phyloP scores from a whole-genome alignment of 305 asterid species.

The Striga hermonthica region DNA sequence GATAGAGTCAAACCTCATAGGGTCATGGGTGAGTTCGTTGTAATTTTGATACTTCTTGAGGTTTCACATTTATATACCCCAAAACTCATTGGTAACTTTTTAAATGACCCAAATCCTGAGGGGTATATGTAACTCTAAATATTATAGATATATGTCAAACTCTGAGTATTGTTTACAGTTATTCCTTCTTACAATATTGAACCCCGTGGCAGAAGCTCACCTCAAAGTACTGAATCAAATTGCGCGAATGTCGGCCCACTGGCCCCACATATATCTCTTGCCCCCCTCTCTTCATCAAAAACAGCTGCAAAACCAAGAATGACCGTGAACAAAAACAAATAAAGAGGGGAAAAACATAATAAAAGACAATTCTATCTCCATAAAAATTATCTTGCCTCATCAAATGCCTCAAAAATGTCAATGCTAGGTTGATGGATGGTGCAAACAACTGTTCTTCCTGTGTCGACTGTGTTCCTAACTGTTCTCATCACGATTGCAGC shows the following conservation, averaged over 20 bases:
- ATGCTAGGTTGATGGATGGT: slow-evolving; percentile 40
- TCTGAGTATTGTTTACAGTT: no score
- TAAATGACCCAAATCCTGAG: no score
- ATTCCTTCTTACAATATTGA: no score
- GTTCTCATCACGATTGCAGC: slow-evolving; percentile 39
- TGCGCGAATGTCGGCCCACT: slow-evolving; percentile 43
- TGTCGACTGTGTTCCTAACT: slow-evolving; percentile 33
- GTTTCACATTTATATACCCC: no score
- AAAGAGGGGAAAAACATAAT: neutral
- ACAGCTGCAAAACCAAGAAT: slow-evolving; percentile 25
- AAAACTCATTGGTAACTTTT: no score
- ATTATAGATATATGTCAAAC: no score
- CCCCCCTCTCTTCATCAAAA: slow-evolving; percentile 48
- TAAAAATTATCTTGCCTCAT: slow-evolving; percentile 26
- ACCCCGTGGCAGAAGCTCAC: slow-evolving; percentile 5
- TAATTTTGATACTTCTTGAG: no score
- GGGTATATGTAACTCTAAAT: no score
- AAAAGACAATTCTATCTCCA: neutral
- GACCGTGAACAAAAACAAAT: neutral
- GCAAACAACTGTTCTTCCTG: slow-evolving; percentile 37
- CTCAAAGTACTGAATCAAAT: slow-evolving; percentile 43
- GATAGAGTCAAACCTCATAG: no score
- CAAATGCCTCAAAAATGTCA: slow-evolving; percentile 34
- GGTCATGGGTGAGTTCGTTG: no score
- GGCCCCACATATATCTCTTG: slow-evolving; percentile 54